Percentiles rank a stretch among this genome's conserved stretches.
Conservation (phyloP, 345 rosid species). For the Salix exigua region DNA sequence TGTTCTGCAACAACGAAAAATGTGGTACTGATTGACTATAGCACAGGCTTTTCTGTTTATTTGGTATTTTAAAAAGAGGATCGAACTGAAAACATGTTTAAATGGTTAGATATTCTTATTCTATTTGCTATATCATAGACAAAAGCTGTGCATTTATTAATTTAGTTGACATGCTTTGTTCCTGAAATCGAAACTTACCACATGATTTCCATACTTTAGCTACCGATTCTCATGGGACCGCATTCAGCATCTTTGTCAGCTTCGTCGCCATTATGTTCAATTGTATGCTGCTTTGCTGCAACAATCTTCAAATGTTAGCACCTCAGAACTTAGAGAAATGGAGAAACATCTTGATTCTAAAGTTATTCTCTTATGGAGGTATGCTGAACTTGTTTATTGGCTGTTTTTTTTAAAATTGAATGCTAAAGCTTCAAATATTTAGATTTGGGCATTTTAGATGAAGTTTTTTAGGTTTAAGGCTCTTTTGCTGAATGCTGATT, state of each 20-base stretch:
- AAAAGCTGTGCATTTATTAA: background rate
- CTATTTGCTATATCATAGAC: background rate
- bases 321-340: conserved; percentile 71
- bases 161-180: background rate
- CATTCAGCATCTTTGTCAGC: conserved; percentile 69
- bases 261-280: conserved; percentile 80
- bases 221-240: conserved; percentile 88
- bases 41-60: background rate
- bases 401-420: no score
- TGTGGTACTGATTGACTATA: conserved; percentile 50
- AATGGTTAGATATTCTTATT: background rate
- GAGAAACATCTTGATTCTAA: conserved; percentile 90
- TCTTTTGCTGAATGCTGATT: background rate
- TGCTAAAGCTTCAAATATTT: background rate
- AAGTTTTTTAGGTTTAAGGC: background rate
- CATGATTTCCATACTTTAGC: conserved; percentile 40
- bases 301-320: conserved; percentile 47
- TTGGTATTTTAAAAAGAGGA: background rate
- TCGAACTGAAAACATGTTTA: background rate
- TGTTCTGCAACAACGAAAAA: conserved; percentile 68
- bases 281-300: conserved; percentile 77
- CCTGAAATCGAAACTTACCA: conserved; percentile 26
- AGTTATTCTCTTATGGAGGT: conserved; percentile 98
- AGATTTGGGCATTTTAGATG: background rate
- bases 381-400: conserved; percentile 11